Evolutionary conservation across 306 rosid species (phyloP).

Genomic region (Vigna nakashimae): DNA sequence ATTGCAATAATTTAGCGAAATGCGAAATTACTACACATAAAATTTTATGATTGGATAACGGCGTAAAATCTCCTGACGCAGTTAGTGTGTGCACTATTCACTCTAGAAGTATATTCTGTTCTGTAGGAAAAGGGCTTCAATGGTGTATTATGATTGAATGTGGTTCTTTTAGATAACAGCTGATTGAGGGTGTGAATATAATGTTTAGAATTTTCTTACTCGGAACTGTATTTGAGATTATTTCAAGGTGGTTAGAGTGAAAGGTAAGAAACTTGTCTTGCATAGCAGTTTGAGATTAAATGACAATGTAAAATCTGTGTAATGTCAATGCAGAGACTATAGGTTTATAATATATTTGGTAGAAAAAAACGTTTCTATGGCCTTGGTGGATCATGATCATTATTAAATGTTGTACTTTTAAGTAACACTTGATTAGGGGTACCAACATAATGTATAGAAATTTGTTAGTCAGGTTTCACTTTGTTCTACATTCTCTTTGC

Average conservation of each 20-base stretch:
- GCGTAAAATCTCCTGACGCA: neutral
- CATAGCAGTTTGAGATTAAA: neutral
- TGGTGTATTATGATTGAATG: neutral
- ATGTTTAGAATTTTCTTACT: neutral
- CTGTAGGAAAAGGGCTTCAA: neutral
- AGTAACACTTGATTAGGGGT: neutral
- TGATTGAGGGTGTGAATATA: constrained; percentile 5
- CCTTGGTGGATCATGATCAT: neutral
- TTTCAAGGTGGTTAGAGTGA: neutral
- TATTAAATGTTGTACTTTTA: neutral
- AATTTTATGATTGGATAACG: neutral
- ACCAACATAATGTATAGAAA: neutral
- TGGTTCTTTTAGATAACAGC: neutral
- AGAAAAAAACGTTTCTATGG: neutral
- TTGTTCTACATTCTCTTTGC: neutral
- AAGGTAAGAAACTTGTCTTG: too few species aligned
- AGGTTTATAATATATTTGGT: too few species aligned
- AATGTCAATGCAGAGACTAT: too few species aligned
- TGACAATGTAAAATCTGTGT: too few species aligned
- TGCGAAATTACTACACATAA: neutral
- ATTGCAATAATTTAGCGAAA: too few species aligned
- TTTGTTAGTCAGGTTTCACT: constrained; percentile 8
- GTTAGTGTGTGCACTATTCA: neutral
- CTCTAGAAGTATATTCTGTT: neutral
- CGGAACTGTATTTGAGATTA: neutral